phyloP scores from a whole-genome alignment of 805 yeast genomes.

The Yarrowia sp. region DNA sequence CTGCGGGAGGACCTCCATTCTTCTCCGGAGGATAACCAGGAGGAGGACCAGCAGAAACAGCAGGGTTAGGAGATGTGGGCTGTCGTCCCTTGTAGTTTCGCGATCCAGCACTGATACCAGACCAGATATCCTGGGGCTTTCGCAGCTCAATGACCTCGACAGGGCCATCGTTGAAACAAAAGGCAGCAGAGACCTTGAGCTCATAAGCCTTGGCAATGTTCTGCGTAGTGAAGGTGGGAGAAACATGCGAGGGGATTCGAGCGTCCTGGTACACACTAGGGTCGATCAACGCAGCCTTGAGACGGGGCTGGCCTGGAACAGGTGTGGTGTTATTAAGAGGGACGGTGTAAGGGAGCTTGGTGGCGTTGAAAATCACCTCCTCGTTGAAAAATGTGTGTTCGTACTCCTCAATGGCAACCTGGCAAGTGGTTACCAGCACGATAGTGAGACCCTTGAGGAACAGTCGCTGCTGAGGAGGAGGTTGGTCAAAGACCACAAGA shows the following conservation, averaged over 20 bases:
- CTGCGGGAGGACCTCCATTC: neutral
- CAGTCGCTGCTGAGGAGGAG: slow-evolving; percentile 33
- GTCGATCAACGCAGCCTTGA: slow-evolving; percentile 29
- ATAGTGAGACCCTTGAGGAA: slow-evolving; percentile 46
- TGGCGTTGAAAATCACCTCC: slow-evolving; percentile 31
- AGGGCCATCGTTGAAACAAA: slow-evolving; percentile 30
- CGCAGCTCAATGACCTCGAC: slow-evolving; percentile 23
- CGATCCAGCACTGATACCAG: slow-evolving; percentile 14
- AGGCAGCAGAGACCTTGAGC: slow-evolving; percentile 41
- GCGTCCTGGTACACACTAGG: slow-evolving; percentile 41
- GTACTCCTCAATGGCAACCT: slow-evolving; percentile 36
- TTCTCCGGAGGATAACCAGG: slow-evolving; percentile 15
- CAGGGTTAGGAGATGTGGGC: slow-evolving; percentile 2
- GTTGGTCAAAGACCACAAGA: slow-evolving; percentile 29
- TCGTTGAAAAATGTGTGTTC: slow-evolving; percentile 31
- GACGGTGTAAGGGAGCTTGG: slow-evolving; percentile 1
- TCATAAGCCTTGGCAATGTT: slow-evolving; percentile 51
- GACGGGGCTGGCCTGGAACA: slow-evolving; percentile 20
- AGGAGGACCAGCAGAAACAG: neutral
- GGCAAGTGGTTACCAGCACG: slow-evolving; percentile 37
- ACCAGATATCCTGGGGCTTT: slow-evolving; percentile 17
- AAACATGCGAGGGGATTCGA: slow-evolving; percentile 47
- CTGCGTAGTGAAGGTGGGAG: slow-evolving; percentile 58
- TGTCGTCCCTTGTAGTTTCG: slow-evolving; percentile 20
- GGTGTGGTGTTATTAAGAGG: slow-evolving; percentile 1